Evolutionary conservation across 2,329 filamentous ascomycete species (phyloP).

Genomic region (Pyrenophora tritici-repentis): DNA sequence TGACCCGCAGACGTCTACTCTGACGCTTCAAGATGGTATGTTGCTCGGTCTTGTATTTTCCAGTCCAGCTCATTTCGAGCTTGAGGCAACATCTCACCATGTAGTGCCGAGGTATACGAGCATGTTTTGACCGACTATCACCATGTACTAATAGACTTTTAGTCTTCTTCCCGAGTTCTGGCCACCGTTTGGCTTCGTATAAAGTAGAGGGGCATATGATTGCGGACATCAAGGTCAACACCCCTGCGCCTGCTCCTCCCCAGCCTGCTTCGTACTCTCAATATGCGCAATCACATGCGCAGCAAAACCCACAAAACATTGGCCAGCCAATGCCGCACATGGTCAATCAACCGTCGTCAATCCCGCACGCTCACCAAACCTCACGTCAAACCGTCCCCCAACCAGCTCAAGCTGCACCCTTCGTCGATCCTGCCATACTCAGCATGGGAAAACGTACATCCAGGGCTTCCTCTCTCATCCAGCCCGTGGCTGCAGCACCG

Average conservation of each 20-base stretch:
- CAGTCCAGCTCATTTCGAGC: too few species aligned
- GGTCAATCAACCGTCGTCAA: slow-evolving; percentile 16
- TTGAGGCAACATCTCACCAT: not conserved
- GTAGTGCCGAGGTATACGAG: slow-evolving; percentile 18
- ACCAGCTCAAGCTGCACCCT: slow-evolving; percentile 47
- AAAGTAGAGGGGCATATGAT: slow-evolving; percentile 63
- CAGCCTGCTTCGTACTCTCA: slow-evolving; percentile 26
- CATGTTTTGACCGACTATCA: slow-evolving; percentile 1
- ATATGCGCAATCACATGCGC: slow-evolving; percentile 23
- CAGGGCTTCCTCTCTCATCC: slow-evolving; percentile 25
- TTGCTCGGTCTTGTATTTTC: not conserved
- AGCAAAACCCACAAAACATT: slow-evolving; percentile 10
- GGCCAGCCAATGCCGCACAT: slow-evolving; percentile 18
- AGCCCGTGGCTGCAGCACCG: slow-evolving; percentile 28
- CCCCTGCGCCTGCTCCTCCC: slow-evolving; percentile 22
- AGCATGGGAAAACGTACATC: slow-evolving; percentile 60
- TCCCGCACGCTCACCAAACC: slow-evolving; percentile 10
- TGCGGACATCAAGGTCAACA: slow-evolving; percentile 61
- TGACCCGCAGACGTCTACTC: slow-evolving; percentile 63
- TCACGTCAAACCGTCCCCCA: slow-evolving; percentile 27
- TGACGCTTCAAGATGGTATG: slow-evolving; percentile 74
- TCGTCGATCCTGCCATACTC: slow-evolving; percentile 83
- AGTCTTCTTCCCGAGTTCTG: slow-evolving; percentile 61
- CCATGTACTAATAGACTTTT: slow-evolving; percentile 7
- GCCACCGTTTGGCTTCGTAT: slow-evolving; percentile 58